Evolutionary conservation across 495 filamentous ascomycete genomes (phyloP).

Genomic region (Lophiotrema nucula): DNA sequence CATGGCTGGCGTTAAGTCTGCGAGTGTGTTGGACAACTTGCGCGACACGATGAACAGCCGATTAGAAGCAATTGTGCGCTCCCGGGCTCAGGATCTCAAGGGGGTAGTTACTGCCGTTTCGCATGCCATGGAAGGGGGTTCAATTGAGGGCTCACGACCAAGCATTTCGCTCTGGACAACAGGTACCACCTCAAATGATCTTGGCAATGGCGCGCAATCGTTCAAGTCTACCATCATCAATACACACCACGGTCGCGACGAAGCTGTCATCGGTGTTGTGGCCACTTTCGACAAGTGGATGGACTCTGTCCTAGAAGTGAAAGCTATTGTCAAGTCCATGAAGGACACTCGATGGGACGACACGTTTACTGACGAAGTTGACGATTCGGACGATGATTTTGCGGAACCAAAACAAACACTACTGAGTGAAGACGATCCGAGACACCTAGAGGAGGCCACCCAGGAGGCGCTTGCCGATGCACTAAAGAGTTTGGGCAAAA

Average conservation of each 20-base stretch:
- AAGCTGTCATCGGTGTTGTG: constrained; percentile 59
- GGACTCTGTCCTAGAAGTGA: constrained; percentile 58
- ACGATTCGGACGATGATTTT: constrained; percentile 52
- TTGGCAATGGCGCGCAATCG: constrained; percentile 52
- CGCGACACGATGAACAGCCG: constrained; percentile 66
- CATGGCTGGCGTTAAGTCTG: constrained; percentile 45
- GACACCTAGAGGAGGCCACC: constrained; percentile 60
- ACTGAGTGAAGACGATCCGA: constrained; percentile 72
- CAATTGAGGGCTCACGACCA: constrained; percentile 17
- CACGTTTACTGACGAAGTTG: constrained; percentile 67
- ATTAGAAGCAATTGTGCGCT: constrained; percentile 57
- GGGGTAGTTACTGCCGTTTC: constrained; percentile 59
- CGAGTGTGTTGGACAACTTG: constrained; percentile 62
- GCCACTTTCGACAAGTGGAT: constrained; percentile 68
- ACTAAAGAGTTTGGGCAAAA: constrained; percentile 58
- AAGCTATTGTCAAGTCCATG: constrained; percentile 62
- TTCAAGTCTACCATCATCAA: constrained; percentile 57
- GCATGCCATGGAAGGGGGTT: constrained; percentile 28
- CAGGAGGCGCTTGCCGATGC: constrained; percentile 55
- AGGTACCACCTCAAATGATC: constrained; percentile 50
- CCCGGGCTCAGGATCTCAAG: constrained; percentile 57
- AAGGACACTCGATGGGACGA: constrained; percentile 72
- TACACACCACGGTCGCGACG: constrained; percentile 63
- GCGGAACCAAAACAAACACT: constrained; percentile 59
- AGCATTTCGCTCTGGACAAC: constrained; percentile 47